phyloP scores from a whole-genome alignment of 805 yeast genomes.

The Clavispora asparagi region DNA sequence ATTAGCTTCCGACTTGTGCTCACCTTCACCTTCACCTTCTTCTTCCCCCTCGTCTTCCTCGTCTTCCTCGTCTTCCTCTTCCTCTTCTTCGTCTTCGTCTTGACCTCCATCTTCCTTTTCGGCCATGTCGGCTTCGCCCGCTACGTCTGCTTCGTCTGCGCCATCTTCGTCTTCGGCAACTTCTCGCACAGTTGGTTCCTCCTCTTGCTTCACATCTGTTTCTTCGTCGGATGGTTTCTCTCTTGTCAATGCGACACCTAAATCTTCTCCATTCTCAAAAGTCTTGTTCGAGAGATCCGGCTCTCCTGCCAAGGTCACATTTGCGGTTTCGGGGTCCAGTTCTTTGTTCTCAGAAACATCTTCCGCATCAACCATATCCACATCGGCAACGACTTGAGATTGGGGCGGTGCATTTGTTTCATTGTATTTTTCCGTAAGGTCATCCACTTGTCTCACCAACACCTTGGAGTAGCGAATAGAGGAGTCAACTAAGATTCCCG shows the following conservation, averaged over 20 bases:
- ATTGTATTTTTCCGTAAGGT: conserved; percentile 3
- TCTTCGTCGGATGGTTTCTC: not conserved
- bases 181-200: too few relatives aligned
- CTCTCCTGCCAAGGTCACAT: not conserved
- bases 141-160: not conserved
- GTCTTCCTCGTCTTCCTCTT: conserved; percentile 5
- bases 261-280: not conserved
- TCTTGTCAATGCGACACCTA: not conserved
- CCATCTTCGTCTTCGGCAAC: not conserved
- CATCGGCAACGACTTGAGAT: not conserved
- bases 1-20: not conserved
- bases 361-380: not conserved
- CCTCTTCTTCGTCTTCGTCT: conserved; percentile 1
- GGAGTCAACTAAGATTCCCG: conserved; percentile 10
- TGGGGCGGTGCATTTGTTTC: not conserved
- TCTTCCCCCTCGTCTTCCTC: conserved; percentile 5
- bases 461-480: conserved; percentile 6
- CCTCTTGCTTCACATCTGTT: not conserved
- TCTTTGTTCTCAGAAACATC: not conserved
- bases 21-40: too few relatives aligned
- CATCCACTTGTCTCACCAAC: conserved; percentile 6
- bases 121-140: not conserved
- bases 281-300: not conserved
- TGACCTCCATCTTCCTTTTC: not conserved
- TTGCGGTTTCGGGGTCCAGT: not conserved